phyloP scores from a whole-genome alignment of 257 asterid genomes.

The Penstemon eatonii region DNA sequence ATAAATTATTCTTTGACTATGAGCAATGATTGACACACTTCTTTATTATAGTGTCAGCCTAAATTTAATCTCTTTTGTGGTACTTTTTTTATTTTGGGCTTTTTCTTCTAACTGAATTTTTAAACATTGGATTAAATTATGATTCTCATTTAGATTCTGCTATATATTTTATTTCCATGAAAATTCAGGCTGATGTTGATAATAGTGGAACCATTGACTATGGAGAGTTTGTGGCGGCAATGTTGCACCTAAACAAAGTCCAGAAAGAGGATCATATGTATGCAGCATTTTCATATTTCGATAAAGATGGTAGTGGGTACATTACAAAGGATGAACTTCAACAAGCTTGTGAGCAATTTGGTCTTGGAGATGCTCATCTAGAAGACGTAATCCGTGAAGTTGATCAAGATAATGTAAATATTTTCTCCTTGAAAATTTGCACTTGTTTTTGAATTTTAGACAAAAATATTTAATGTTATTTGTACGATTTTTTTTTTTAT shows the following conservation, averaged over 20 bases:
- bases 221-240: constrained; percentile 90
- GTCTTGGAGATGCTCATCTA: constrained; percentile 54
- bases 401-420: constrained; percentile 69
- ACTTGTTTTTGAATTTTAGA: not conserved
- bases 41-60: too few relatives aligned
- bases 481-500: not conserved
- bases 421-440: not conserved
- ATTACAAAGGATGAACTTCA: constrained; percentile 89
- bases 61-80: too few relatives aligned
- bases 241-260: constrained; percentile 80
- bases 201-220: constrained; percentile 90
- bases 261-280: constrained; percentile 72
- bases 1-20: too few relatives aligned
- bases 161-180: not conserved
- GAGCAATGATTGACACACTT: too few relatives aligned
- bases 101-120: not conserved
- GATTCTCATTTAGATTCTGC: not conserved
- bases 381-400: constrained; percentile 88
- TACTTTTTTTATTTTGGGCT: not conserved
- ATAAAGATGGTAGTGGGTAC: constrained; percentile 83
- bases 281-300: constrained; percentile 85
- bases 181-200: constrained; percentile 79
- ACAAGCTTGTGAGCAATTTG: constrained; percentile 80
- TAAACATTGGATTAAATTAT: not conserved
- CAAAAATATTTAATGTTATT: not conserved